Conservation (phyloP, 1,284 basidiomycete genomes). For the Tilletiaria anomala region DNA sequence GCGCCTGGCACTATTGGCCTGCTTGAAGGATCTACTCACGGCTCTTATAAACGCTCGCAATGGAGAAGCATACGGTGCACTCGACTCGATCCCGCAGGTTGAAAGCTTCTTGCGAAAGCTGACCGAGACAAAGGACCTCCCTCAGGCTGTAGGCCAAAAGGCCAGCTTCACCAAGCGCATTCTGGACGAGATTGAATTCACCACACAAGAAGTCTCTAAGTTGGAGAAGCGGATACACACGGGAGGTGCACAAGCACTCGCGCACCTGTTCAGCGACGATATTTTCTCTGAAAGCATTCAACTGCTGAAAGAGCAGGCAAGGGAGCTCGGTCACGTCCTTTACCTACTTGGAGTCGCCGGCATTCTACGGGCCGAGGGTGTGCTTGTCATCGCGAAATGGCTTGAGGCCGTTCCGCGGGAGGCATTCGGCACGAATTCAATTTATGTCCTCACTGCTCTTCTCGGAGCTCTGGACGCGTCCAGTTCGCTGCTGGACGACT, state of each 20-base stretch:
- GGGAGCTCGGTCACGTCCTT: slow-evolving; percentile 27
- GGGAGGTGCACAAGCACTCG: background rate
- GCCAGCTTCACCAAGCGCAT: slow-evolving; percentile 12
- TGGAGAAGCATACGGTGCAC: no score
- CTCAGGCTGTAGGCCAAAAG: background rate
- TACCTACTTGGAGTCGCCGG: slow-evolving; percentile 31
- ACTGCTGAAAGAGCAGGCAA: slow-evolving; percentile 25
- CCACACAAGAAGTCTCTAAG: slow-evolving; percentile 2
- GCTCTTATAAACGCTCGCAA: no score
- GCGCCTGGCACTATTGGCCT: slow-evolving; percentile 26
- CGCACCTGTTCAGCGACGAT: background rate
- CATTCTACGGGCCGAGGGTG: slow-evolving; percentile 10
- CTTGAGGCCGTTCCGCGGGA: slow-evolving; percentile 3
- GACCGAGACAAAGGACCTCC: background rate
- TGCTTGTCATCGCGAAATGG: slow-evolving; percentile 18
- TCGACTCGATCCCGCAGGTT: slow-evolving; percentile 2
- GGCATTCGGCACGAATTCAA: slow-evolving; percentile 49
- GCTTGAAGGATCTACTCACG: slow-evolving; percentile 22
- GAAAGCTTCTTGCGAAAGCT: slow-evolving; percentile 1
- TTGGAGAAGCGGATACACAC: background rate
- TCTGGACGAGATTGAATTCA: slow-evolving; percentile 18
- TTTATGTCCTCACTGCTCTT: slow-evolving; percentile 56
- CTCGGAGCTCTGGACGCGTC: slow-evolving; percentile 54
- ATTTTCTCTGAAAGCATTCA: slow-evolving; percentile 13
- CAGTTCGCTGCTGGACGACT: slow-evolving; percentile 27